Evolutionary conservation across 2,329 filamentous ascomycete genomes (phyloP), one percentile per base, ranked within the genome.

Genomic region (Ceratocystis alfenasii): DNA sequence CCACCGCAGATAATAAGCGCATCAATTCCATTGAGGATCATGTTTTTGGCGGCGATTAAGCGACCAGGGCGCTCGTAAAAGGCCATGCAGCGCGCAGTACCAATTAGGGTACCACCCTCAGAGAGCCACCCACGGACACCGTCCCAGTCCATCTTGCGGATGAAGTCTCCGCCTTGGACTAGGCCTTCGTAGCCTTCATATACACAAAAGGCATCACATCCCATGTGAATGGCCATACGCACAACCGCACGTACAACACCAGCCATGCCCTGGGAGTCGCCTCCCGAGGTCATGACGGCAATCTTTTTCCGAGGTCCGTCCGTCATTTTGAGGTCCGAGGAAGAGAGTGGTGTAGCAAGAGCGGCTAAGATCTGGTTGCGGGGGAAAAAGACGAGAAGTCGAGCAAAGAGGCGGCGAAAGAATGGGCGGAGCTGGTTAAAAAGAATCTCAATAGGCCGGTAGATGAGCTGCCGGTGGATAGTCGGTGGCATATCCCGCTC

Each of bases 111-210:
- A 69, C 94, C 94, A 69, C 94, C 94, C 74, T 95, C 91, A 41
- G 90, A 93, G 65, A 96, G 83, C 82, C 88, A 99, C 72, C 94
- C 93, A 72, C 94, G 87, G 66, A 99, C 94, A 74, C 96, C 91
- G 70, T 95, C 84, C 93, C 93, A 97, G 63, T 84, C 78, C 84
- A 95, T 90, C 77, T 89, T 83, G 71, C 84, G 85, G 77, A 99
- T 97, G 78, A 93, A 85, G 74, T 91, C 82, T 60, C 90, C 91
- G 71, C 93, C 94, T 70, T 88, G 84, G 33, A 99, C 93, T 65
- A 99, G 82, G 53, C 94, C 94, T 73, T 97, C 91, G 78, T 99
- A 99, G 68, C 94, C 94, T 76, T 97, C 94, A 76, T 93, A 94
- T 74, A 94, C 80, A 71, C 87, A 89, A 72, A 84, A 94, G 68